phyloP scores from a whole-genome alignment of 2,329 filamentous ascomycete genomes.

The Macrophomina tecta region DNA sequence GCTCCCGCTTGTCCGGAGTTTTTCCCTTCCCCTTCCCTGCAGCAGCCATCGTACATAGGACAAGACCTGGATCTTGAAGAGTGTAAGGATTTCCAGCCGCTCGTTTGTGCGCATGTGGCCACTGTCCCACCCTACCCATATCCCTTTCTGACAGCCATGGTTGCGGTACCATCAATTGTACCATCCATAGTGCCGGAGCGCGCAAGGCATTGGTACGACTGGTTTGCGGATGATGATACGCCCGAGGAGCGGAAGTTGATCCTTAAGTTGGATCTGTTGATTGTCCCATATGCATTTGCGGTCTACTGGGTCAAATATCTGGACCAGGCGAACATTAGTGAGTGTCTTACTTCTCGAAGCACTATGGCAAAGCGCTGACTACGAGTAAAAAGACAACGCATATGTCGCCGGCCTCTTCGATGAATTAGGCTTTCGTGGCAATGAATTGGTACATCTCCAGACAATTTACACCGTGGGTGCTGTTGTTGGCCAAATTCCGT shows the following conservation, averaged over 20 bases:
- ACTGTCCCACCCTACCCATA: background rate
- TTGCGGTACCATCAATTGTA: constrained; percentile 7
- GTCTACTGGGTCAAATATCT: constrained; percentile 64
- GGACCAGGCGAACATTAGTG: constrained; percentile 62
- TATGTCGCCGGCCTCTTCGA: constrained; percentile 62
- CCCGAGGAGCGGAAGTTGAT: constrained; percentile 59
- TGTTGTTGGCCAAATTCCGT: constrained; percentile 59
- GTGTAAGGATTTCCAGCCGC: background rate
- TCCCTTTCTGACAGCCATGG: background rate
- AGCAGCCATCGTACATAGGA: background rate
- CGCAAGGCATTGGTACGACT: constrained; percentile 27
- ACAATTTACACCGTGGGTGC: constrained; percentile 60
- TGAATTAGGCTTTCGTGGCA: constrained; percentile 58
- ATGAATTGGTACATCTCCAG: constrained; percentile 62
- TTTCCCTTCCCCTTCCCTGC: background rate
- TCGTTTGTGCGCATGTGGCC: background rate
- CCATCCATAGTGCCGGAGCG: constrained; percentile 13
- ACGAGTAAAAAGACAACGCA: constrained; percentile 55
- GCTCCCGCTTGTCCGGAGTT: background rate
- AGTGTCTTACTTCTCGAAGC: constrained; percentile 26
- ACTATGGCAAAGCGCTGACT: background rate
- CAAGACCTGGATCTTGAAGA: background rate
- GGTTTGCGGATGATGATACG: constrained; percentile 51
- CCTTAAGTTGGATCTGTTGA: constrained; percentile 61
- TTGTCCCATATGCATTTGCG: constrained; percentile 63